phyloP scores from a whole-genome alignment of 73 alveolate species.

The Paramecium sonneborni region DNA sequence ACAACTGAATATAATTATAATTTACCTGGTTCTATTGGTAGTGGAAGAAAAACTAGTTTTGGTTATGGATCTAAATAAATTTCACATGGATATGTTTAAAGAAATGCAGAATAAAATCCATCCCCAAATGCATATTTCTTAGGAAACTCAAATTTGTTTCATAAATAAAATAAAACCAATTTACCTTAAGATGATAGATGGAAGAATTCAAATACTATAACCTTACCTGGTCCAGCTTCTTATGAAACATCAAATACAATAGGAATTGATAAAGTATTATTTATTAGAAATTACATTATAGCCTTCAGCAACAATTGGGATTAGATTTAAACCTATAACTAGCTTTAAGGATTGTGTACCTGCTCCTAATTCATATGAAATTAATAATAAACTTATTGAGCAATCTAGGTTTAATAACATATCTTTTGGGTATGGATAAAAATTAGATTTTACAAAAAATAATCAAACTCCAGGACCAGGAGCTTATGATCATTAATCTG shows the following conservation, averaged over 20 bases:
- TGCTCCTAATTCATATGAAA: slow-evolving; percentile 44
- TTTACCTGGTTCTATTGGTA: not conserved
- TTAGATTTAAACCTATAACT: not conserved
- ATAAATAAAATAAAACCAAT: not conserved
- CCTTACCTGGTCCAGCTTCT: not conserved
- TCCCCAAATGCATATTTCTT: slow-evolving; percentile 24
- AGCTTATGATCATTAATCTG: not conserved
- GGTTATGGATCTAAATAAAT: slow-evolving; percentile 45
- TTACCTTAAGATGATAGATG: not conserved
- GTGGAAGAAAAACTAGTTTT: not conserved
- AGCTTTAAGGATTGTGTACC: slow-evolving; percentile 30
- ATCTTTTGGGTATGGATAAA: slow-evolving; percentile 35
- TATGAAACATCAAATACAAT: not conserved
- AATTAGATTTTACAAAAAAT: not conserved
- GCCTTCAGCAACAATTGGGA: slow-evolving; percentile 34
- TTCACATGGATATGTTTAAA: not conserved
- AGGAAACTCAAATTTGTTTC: not conserved
- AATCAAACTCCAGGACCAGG: slow-evolving; percentile 49
- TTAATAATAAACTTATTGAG: not conserved
- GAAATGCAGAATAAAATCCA: slow-evolving; percentile 55
- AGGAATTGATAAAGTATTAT: slow-evolving; percentile 19
- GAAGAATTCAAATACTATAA: not conserved
- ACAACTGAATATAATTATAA: slow-evolving; percentile 12
- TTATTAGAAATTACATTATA: not conserved
- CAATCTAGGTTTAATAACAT: slow-evolving; percentile 20